Percentiles rank a stretch among this genome's conserved stretches.
Conservation (phyloP, 2,329 filamentous ascomycete genomes). For the Cladosporium sp. region DNA sequence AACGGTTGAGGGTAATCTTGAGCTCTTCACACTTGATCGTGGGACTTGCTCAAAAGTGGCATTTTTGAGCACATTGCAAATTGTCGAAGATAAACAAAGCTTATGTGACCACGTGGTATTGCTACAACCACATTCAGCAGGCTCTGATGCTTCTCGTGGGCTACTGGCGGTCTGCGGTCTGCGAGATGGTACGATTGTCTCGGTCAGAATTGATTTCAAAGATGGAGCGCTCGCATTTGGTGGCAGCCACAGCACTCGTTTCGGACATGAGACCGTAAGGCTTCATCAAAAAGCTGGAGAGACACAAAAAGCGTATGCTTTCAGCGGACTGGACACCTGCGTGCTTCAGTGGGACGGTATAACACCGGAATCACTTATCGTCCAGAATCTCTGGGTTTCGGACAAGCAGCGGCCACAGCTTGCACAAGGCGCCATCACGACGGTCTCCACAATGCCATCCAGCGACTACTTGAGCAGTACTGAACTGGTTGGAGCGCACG, state of each 20-base stretch:
- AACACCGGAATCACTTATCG: constrained; percentile 18
- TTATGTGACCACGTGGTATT: constrained; percentile 33
- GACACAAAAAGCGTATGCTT: constrained; percentile 28
- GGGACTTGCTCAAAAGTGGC: not conserved
- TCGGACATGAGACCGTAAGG: constrained; percentile 35
- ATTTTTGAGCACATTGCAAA: not conserved
- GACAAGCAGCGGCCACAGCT: constrained; percentile 33
- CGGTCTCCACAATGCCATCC: constrained; percentile 30
- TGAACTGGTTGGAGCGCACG: constrained; percentile 19
- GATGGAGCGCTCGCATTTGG: constrained; percentile 13
- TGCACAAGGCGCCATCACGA: constrained; percentile 30
- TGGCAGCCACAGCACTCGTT: constrained; percentile 21
- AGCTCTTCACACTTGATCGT: constrained; percentile 18
- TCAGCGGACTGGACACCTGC: constrained; percentile 31
- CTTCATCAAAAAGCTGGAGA: constrained; percentile 24
- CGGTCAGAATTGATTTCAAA: constrained; percentile 22
- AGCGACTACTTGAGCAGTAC: constrained; percentile 26
- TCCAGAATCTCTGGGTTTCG: constrained; percentile 34
- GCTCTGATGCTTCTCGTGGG: not conserved
- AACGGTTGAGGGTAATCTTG: constrained; percentile 23
- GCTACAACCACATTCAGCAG: constrained; percentile 14
- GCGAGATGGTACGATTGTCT: constrained; percentile 34
- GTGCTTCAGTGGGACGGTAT: constrained; percentile 30
- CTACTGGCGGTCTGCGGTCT: constrained; percentile 33
- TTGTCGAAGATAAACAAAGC: constrained; percentile 3